Evolutionary conservation across 768 basidiomycete species (phyloP), one percentile per base, ranked within the genome.

Genomic region (Phylloporus scabripes): DNA sequence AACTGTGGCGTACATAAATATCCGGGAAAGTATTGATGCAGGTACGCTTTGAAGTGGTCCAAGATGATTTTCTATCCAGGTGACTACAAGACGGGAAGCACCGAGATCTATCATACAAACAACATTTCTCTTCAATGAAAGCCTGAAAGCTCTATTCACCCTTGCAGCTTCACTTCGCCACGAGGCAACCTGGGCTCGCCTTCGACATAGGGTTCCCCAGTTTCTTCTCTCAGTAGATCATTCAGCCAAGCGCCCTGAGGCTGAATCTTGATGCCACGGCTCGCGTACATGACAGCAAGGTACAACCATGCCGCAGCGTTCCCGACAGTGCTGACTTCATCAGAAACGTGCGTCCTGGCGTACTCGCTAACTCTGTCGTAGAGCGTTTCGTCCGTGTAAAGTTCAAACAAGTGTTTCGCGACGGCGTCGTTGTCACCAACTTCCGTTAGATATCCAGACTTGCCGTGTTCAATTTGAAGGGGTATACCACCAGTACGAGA

Each of bases 401-500:
- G 77, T 32, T 92, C 78, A 66, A 73, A 85, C 48, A 95, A 75
- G 62, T 91, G 75, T 57, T 77, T 71, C 31, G 92, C 88, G 41
- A 94, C 90, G 6, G 80, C 70, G 5, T 73, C 74, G 56, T 87
- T 85, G 63, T 94, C 87, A 24, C 85, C 85, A 9, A 82, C 78
- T 15, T 82, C 80, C 54, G 85, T 86, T 57, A 96, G 73, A 75
- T 77, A 93, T 43, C 94, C 94, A 54, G 87, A 90, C 69, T 90
- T 84, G 46, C 91, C 92, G 56, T 96, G 72, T 57, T 81, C 80
- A 55, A 96, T 79, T 64, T 97, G 94, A 41, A 96, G 81, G 36
- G 94, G 94, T 62, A 97, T 95, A 57, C 93, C 93, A 50, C 94
- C 94, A 4, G 94, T 94, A 49, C 75, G 76, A 45, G 76, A 83